These are phyloP conservation scores for Backusella liffmaniae DNA, from an alignment of 192 early-diverging fungal genomes.

Conservation along the genomic window DNA sequence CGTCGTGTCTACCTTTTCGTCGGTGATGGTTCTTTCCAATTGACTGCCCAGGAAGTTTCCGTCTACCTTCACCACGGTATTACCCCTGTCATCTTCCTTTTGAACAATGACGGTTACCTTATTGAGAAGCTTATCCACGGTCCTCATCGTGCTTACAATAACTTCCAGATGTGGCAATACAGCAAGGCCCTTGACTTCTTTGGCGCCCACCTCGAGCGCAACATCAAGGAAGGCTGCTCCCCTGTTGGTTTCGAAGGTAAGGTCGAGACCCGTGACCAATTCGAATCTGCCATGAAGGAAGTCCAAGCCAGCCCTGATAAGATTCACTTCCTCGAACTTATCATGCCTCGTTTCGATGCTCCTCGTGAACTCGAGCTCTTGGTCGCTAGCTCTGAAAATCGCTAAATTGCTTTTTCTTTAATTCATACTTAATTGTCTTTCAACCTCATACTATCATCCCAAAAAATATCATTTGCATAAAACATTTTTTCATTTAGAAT, in stretches of 20 bases:
- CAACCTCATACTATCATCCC: background rate
- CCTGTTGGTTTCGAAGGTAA: slow-evolving; percentile 34
- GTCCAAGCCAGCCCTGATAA: slow-evolving; percentile 26
- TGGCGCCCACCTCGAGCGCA: slow-evolving; percentile 27
- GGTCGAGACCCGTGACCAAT: slow-evolving; percentile 31
- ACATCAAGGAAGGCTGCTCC: slow-evolving; percentile 7
- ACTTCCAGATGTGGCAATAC: slow-evolving; percentile 52
- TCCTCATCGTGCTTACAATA: slow-evolving; percentile 39
- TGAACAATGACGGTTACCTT: slow-evolving; percentile 55
- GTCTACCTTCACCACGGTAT: slow-evolving; percentile 46
- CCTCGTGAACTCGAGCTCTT: slow-evolving; percentile 38
- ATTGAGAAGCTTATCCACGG: slow-evolving; percentile 52
- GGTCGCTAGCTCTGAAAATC: slow-evolving; percentile 20
- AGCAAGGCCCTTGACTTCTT: slow-evolving; percentile 46
- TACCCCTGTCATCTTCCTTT: slow-evolving; percentile 44
- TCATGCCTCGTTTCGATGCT: slow-evolving; percentile 46
- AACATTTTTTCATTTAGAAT: background rate
- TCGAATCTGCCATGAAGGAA: slow-evolving; percentile 38
- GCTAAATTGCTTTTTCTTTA: slow-evolving; percentile 6
- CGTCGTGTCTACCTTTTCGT: slow-evolving; percentile 46
- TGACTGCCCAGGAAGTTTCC: slow-evolving; percentile 49
- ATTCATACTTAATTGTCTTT: background rate
- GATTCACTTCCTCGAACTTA: slow-evolving; percentile 48
- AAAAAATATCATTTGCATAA: background rate
- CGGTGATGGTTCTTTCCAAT: slow-evolving; percentile 53